Conservation (phyloP, 163 green algal genomes). For the Coccomyxa subellipsoidea region DNA sequence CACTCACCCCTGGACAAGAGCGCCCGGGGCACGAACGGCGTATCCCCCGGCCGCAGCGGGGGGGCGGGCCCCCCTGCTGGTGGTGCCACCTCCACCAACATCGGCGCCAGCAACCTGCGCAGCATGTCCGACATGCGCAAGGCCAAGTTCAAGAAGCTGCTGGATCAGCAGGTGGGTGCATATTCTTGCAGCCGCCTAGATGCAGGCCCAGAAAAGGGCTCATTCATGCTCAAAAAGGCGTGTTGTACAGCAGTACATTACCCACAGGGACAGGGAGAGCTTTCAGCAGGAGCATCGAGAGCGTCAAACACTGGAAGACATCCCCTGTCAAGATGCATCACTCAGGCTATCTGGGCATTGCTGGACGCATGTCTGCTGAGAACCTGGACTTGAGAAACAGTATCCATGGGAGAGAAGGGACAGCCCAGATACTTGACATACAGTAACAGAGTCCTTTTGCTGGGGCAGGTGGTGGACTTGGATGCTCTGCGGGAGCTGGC, state of each 20-base stretch:
- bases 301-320: no score
- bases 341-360: no score
- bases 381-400: no score
- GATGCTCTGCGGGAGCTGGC: conserved; percentile 71
- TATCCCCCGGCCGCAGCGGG: neutral
- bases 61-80: neutral
- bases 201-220: neutral
- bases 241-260: no score
- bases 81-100: no score
- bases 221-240: no score
- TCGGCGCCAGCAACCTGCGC: conserved; percentile 12
- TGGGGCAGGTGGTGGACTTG: conserved; percentile 60
- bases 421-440: no score
- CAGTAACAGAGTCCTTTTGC: neutral
- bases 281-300: no score
- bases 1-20: neutral
- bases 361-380: no score
- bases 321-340: no score
- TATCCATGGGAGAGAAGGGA: no score
- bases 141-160: conserved; percentile 60
- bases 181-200: neutral
- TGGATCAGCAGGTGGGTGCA: conserved; percentile 30
- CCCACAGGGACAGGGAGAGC: no score
- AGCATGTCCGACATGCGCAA: conserved; percentile 42
- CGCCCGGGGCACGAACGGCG: neutral